Conservation (phyloP, 1,284 basidiomycete genomes). For the Somion occarium region DNA sequence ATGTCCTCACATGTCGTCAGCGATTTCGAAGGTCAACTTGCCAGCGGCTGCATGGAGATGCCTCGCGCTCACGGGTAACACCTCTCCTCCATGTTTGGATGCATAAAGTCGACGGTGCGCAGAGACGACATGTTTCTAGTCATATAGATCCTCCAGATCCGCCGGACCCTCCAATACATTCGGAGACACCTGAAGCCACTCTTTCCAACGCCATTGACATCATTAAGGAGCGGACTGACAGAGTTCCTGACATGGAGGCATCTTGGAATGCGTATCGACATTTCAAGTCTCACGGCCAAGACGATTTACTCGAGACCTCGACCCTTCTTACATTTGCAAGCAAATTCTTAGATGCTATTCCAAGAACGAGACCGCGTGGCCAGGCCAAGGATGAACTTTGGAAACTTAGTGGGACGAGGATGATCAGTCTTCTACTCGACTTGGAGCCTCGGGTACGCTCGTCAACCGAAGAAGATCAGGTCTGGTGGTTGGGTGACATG, state of each 20-base stretch:
- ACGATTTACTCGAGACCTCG: slow-evolving; percentile 13
- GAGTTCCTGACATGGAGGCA: slow-evolving; percentile 25
- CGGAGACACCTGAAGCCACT: background rate
- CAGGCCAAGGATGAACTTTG: slow-evolving; percentile 15
- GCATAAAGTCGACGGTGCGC: slow-evolving; percentile 14
- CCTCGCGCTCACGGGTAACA: slow-evolving; percentile 8
- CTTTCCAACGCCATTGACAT: background rate
- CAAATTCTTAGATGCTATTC: slow-evolving; percentile 20
- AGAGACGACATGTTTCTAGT: slow-evolving; percentile 24
- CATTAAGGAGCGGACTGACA: background rate
- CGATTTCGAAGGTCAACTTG: slow-evolving; percentile 5
- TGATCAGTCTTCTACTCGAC: slow-evolving; percentile 30
- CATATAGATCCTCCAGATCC: slow-evolving; percentile 8
- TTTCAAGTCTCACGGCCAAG: slow-evolving; percentile 21
- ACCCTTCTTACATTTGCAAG: slow-evolving; percentile 31
- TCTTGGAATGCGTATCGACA: slow-evolving; percentile 33
- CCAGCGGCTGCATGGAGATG: background rate
- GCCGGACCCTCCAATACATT: slow-evolving; percentile 5
- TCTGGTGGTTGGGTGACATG: slow-evolving; percentile 6
- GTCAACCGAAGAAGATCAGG: slow-evolving; percentile 14
- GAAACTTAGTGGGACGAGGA: slow-evolving; percentile 33
- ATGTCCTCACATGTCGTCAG: slow-evolving; percentile 13
- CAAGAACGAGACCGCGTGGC: background rate
- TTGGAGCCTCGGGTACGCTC: slow-evolving; percentile 18
- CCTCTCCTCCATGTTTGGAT: slow-evolving; percentile 18